Evolutionary conservation across 2,329 filamentous ascomycete genomes (phyloP), one percentile per base, ranked within the genome.

Genomic region (Colletotrichum cuscutae): DNA sequence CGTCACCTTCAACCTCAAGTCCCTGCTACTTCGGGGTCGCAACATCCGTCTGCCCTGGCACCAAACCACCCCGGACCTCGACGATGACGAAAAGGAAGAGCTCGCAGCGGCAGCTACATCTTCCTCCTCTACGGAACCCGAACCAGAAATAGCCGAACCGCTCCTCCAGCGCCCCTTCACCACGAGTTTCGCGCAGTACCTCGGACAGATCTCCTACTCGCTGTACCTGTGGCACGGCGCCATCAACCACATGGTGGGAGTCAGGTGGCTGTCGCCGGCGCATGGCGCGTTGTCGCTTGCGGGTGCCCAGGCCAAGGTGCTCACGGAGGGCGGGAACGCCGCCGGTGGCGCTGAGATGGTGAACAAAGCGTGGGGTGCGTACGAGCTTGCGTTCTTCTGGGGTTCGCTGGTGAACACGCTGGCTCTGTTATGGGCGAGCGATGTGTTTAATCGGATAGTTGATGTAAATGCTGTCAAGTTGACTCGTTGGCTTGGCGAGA

Each of bases 221-320:
- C 77, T 92, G 24, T 92, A 91, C 77, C 84, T 91, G 13, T 87
- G 90, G 82, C 90, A 91, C 77, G 88, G 89, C 0, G 86, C 88
- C 5, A 83, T 86, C 2, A 84, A 87, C 75, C 88, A 89, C 75
- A 84, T 84, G 2, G 76, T 87, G 15, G 88, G 68, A 7, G 13
- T 61, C 5, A n/a, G 63, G 88, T 71, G 68, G 68, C 24, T 69
- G 1, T 24, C 15, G 7, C 59, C 66, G 1, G 66, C 66, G 19
- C 42, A 35, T n/a, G 35, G 19, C 12, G 32, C 35, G 4, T 30
- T 60, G 56, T 15, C 5, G 5, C 35, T 24, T 5, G 46, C 57
- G 1, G 37, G 42, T 5, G 26, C 26, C 15, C 35, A 61, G 22
- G 13, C 9, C 32, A 67, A 24, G 6, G 46, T 4, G 19, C 6